phyloP scores from a whole-genome alignment of 2,329 filamentous ascomycete species.

The Colletotrichum neosansevieriae region DNA sequence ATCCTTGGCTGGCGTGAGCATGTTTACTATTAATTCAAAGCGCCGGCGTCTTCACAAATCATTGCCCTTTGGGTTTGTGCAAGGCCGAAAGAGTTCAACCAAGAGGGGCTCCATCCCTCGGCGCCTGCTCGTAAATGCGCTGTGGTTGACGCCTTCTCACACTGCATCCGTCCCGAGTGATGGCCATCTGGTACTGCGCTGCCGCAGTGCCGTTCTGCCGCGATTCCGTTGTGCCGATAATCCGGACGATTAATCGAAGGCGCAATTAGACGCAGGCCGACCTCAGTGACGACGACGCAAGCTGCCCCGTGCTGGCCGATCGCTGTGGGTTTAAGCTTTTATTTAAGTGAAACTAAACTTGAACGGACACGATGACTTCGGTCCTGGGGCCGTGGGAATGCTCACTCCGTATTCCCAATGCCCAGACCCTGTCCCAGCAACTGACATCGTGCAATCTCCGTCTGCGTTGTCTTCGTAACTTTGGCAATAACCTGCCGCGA shows the following conservation, averaged over 20 bases:
- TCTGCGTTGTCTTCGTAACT: not conserved
- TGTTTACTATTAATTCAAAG: conserved; percentile 15
- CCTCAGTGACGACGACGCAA: conserved; percentile 6
- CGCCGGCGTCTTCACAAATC: not conserved
- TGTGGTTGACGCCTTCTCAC: conserved; percentile 5
- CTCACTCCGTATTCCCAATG: not conserved
- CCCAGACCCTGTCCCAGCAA: not conserved
- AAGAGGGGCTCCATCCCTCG: conserved; percentile 37
- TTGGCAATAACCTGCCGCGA: not conserved
- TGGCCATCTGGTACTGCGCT: conserved; percentile 3
- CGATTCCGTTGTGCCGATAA: conserved; percentile 15
- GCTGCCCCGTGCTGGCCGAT: conserved; percentile 4
- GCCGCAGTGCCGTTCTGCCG: conserved; percentile 18
- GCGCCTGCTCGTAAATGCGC: not conserved
- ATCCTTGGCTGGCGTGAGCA: conserved; percentile 23
- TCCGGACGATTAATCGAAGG: conserved; percentile 12
- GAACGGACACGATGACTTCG: not conserved
- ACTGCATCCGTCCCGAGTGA: conserved; percentile 1
- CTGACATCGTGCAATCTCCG: not conserved
- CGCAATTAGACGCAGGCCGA: conserved; percentile 10
- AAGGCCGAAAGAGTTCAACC: not conserved
- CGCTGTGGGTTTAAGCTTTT: conserved; percentile 26
- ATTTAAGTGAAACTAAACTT: conserved; percentile 13
- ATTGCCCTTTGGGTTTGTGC: not conserved
- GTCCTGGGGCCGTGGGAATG: not conserved